phyloP scores from a whole-genome alignment of 148 eudicot species.

The Fagopyrum esculentum region DNA sequence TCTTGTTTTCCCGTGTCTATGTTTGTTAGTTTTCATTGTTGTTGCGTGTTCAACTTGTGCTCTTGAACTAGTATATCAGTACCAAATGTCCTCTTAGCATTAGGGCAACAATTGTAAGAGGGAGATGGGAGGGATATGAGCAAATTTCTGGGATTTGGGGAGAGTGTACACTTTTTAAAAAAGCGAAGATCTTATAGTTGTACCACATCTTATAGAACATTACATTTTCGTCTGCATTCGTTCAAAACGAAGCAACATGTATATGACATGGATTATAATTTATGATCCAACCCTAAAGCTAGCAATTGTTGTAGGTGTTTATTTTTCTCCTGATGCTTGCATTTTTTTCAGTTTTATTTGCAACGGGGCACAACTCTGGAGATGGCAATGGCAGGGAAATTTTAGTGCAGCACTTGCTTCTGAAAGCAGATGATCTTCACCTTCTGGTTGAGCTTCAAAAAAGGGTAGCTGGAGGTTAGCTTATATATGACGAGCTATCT shows the following conservation, averaged over 20 bases:
- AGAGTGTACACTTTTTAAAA: too few species aligned
- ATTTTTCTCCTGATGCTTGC: background rate
- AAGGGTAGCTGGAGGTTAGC: constrained; percentile 57
- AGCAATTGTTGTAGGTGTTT: background rate
- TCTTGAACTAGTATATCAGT: too few species aligned
- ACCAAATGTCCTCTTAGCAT: too few species aligned
- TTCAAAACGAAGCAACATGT: background rate
- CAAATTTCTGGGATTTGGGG: too few species aligned
- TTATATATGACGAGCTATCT: background rate
- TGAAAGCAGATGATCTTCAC: constrained; percentile 69
- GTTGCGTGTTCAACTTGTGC: too few species aligned
- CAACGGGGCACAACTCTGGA: constrained; percentile 48
- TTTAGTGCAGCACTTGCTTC: constrained; percentile 92
- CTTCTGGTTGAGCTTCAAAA: constrained; percentile 79
- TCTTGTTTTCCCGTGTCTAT: too few species aligned
- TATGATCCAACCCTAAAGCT: background rate
- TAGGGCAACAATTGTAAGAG: too few species aligned
- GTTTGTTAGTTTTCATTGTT: too few species aligned
- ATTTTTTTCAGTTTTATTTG: constrained; percentile 47
- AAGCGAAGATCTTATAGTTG: too few species aligned
- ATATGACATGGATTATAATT: background rate
- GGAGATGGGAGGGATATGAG: too few species aligned
- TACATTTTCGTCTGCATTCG: background rate
- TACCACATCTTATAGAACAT: too few species aligned
- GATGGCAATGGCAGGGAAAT: constrained; percentile 53